A percentile compares a stretch with the other conserved stretches of the same genome.
Evolutionary conservation across 2,329 filamentous ascomycete species (phyloP).

Genomic region (Elsinoe fawcettii): DNA sequence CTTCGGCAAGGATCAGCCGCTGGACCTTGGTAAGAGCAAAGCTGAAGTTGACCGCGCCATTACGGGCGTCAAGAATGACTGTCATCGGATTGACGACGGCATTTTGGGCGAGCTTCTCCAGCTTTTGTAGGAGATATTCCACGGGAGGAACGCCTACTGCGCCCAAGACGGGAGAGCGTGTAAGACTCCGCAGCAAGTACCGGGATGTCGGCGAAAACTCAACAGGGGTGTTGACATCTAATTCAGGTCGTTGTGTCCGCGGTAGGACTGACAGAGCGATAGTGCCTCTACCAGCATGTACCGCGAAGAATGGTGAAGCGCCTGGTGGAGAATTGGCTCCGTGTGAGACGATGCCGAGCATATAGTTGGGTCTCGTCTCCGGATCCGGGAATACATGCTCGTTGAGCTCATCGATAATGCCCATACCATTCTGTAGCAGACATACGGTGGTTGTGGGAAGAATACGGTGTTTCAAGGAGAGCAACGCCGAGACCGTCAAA

Average conservation of each 20-base stretch:
- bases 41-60: constrained; percentile 64
- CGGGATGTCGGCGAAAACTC: constrained; percentile 39
- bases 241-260: constrained; percentile 26
- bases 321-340: constrained; percentile 41
- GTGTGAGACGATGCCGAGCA: constrained; percentile 61
- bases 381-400: constrained; percentile 60
- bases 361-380: constrained; percentile 60
- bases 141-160: constrained; percentile 52
- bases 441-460: constrained; percentile 62
- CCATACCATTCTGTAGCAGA: constrained; percentile 74
- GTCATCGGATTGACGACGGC: constrained; percentile 75
- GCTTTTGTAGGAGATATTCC: constrained; percentile 62
- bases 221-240: constrained; percentile 18
- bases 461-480: constrained; percentile 59
- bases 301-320: constrained; percentile 42
- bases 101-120: constrained; percentile 70
- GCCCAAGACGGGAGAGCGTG: constrained; percentile 53
- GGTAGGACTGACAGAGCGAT: constrained; percentile 49
- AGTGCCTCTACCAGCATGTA: constrained; percentile 53
- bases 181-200: constrained; percentile 59
- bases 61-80: constrained; percentile 67
- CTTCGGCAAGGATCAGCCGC: constrained; percentile 65
- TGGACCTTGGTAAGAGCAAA: constrained; percentile 57
- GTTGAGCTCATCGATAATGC: constrained; percentile 72
- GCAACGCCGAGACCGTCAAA: constrained; percentile 58